A percentile compares a stretch with the other conserved stretches of the same genome.
phyloP scores from a whole-genome alignment of 768 basidiomycete genomes.

The Kwoniella bestiolae region DNA sequence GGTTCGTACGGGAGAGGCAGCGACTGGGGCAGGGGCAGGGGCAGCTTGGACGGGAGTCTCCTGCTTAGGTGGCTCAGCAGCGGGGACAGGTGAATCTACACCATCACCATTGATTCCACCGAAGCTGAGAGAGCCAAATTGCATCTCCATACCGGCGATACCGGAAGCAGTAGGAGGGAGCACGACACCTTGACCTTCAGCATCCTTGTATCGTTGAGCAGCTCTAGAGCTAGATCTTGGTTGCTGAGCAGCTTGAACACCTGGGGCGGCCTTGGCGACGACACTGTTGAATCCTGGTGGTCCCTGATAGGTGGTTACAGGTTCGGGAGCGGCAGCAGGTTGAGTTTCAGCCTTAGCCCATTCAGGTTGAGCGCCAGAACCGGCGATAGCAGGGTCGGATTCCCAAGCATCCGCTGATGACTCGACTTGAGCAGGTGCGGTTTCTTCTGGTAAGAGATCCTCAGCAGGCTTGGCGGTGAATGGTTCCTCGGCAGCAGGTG shows the following conservation, averaged over 20 bases:
- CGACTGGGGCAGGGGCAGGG: conserved; percentile 31
- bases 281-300: conserved; percentile 57
- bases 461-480: conserved; percentile 22
- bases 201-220: conserved; percentile 51
- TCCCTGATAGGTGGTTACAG: conserved; percentile 54
- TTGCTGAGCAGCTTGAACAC: conserved; percentile 34
- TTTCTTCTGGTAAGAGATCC: conserved; percentile 25
- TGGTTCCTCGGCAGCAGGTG: conserved; percentile 23
- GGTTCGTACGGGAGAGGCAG: conserved; percentile 36
- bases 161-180: conserved; percentile 48
- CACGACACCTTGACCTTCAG: conserved; percentile 57
- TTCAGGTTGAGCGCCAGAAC: conserved; percentile 42
- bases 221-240: conserved; percentile 53
- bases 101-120: conserved; percentile 52
- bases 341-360: conserved; percentile 41
- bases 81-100: conserved; percentile 41
- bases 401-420: conserved; percentile 31
- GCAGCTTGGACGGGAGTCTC: conserved; percentile 36
- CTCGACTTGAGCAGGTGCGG: conserved; percentile 21
- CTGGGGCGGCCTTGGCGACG: conserved; percentile 31
- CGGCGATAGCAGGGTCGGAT: conserved; percentile 48
- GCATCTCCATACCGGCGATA: conserved; percentile 54
- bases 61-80: conserved; percentile 32
- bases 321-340: conserved; percentile 43
- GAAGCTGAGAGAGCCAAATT: conserved; percentile 58